Conservation (phyloP, 805 yeast genomes). For the Candida nitratophila region DNA sequence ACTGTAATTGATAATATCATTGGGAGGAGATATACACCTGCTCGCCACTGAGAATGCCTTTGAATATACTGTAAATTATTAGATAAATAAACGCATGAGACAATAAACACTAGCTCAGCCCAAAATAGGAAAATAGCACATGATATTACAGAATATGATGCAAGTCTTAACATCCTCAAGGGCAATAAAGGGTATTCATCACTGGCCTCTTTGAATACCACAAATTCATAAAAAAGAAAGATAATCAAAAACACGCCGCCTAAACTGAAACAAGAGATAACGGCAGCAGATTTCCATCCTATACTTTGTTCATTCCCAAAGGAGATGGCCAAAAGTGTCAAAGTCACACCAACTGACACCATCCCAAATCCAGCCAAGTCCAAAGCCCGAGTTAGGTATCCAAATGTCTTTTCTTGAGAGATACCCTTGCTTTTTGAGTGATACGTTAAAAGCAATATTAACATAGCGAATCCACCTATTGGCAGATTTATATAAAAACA, state of each 20-base stretch:
- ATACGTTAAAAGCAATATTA: slow-evolving; percentile 31
- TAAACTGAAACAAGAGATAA: slow-evolving; percentile 39
- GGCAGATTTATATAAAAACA: slow-evolving; percentile 68
- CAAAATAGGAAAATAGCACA: slow-evolving; percentile 6
- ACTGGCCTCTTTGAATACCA: slow-evolving; percentile 21
- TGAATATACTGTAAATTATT: slow-evolving; percentile 44
- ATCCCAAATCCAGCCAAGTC: slow-evolving; percentile 45
- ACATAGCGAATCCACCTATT: slow-evolving; percentile 46
- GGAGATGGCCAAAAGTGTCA: slow-evolving; percentile 40
- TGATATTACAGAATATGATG: slow-evolving; percentile 25
- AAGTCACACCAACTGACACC: slow-evolving; percentile 34
- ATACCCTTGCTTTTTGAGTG: slow-evolving; percentile 27
- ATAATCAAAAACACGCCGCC: slow-evolving; percentile 32
- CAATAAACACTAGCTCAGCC: slow-evolving; percentile 37
- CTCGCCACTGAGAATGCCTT: slow-evolving; percentile 32
- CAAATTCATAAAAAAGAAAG: slow-evolving; percentile 35
- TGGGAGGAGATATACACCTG: slow-evolving; percentile 43
- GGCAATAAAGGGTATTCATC: slow-evolving; percentile 37
- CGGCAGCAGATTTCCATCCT: slow-evolving; percentile 51
- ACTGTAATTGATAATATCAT: slow-evolving; percentile 36
- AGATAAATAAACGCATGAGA: slow-evolving; percentile 30
- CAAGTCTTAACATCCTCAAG: slow-evolving; percentile 29
- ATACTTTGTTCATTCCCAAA: slow-evolving; percentile 42
- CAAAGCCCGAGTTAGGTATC: slow-evolving; percentile 13
- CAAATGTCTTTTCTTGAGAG: not conserved